Percentiles rank a stretch among this genome's conserved stretches.
Evolutionary conservation across 176 grass and related monocot genomes (phyloP).

Genomic region (Triticum aestivum): IWGSC_CS_RefSeq_v2.1 NC_057802.1:516855286-516855785

Average conservation of each 20-base stretch:
- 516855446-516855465: constrained; percentile 64
- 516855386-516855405: constrained; percentile 99
- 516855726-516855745: constrained; percentile 86
- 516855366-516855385: not conserved
- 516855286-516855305: constrained; percentile 8
- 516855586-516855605: constrained; percentile 11
- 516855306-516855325: not conserved
- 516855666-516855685: constrained; percentile 94
- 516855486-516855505: constrained; percentile 87
- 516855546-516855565: constrained; percentile 28
- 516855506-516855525: constrained; percentile 57
- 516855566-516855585: constrained; percentile 4
- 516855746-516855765: constrained; percentile 99
- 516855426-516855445: constrained; percentile 76
- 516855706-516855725: constrained; percentile 91
- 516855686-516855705: constrained; percentile 75
- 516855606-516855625: constrained; percentile 5
- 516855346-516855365: constrained; percentile 21
- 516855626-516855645: constrained; percentile 53
- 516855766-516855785: constrained; percentile 16
- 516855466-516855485: constrained; percentile 54
- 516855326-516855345: not conserved
- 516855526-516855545: constrained; percentile 34
- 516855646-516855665: constrained; percentile 58
- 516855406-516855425: constrained; percentile 98